phyloP scores from a whole-genome alignment of 139 green algal species.

The Tetradesmus obliquus region DNA sequence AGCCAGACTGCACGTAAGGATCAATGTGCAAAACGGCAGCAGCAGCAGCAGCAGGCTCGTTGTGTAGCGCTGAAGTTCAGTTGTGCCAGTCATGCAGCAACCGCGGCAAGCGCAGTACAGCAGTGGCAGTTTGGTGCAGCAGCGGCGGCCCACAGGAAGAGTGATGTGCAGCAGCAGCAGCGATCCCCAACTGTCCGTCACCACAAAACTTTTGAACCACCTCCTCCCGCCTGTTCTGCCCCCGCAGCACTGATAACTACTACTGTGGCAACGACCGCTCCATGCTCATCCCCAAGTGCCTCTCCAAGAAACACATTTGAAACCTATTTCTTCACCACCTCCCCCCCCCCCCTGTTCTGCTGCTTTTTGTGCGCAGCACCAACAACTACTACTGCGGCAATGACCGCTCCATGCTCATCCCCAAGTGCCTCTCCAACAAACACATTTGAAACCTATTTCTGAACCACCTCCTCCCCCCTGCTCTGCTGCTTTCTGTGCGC shows the following conservation, averaged over 20 bases:
- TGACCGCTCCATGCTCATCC: slow-evolving; percentile 76
- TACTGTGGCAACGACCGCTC: background rate
- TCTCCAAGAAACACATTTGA: slow-evolving; percentile 71
- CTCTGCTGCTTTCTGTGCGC: background rate
- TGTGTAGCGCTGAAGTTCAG: too few species aligned
- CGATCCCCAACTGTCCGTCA: slow-evolving; percentile 98
- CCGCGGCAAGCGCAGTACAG: too few species aligned
- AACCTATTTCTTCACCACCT: background rate
- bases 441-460: background rate
- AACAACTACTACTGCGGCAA: slow-evolving; percentile 24
- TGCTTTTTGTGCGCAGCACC: background rate
- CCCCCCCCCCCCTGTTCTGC: background rate
- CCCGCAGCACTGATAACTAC: slow-evolving; percentile 18
- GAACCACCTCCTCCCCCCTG: background rate
- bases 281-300: slow-evolving; percentile 97
- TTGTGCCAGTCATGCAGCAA: too few species aligned
- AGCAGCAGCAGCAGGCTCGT: too few species aligned
- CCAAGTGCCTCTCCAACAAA: slow-evolving; percentile 89
- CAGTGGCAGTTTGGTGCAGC: too few species aligned
- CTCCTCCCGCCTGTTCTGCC: background rate
- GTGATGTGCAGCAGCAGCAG: too few species aligned
- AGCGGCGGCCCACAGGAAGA: too few species aligned
- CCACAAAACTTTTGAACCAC: background rate
- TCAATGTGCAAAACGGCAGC: too few species aligned
- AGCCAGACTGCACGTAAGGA: too few species aligned